Evolutionary conservation across 805 yeast species (phyloP), one percentile per base, ranked within the genome.

Genomic region (Candida schatavii): DNA sequence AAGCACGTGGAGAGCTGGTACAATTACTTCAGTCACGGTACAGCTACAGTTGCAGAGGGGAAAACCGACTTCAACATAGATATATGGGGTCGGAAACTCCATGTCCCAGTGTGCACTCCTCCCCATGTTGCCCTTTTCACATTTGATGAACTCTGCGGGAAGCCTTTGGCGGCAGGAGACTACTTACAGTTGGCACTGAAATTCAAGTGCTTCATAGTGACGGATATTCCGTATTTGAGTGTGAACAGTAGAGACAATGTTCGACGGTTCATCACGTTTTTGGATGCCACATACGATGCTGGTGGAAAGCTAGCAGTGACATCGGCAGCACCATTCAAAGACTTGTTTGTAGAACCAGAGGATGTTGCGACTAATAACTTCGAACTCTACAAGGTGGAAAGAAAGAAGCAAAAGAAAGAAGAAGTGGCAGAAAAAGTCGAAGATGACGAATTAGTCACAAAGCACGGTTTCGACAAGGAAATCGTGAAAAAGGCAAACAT

Each of bases 281-380:
- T 93, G 41, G 99, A 93, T 61, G 97, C 99, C 0, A 95, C 90
- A 3, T 93, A 93, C 60, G 98, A 93, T 61, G 84, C 84, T 41
- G 90, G 88, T 51, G 86, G 95, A 7, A 76, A 89, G 55, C 66
- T 93, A 13, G 96, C 96, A 1, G 91, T 89, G 26, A 88, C 97
- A 0, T 84, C 89, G 0, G 96, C 86, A 1, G 90, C 89, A 7
- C 84, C 88, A 18, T 91, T 89, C 57, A 80, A 81, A 35, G 84
- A 85, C 45, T 75, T 93, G 38, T 90, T 93, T 62, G 95, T 87
- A 14, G 96, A 89, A 52, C 86, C 89, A 1, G 87, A 83, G 49
- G 77, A 72, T 50, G 59, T 77, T 6, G 75, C 70, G 37, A 68
- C 70, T 39, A 78, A 72, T 15, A 72, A 76, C 42, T 77, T 56